These are phyloP conservation scores for Xerocomellus intermedius DNA, from an alignment of 768 basidiomycete species.

Conservation along the genomic window DNA sequence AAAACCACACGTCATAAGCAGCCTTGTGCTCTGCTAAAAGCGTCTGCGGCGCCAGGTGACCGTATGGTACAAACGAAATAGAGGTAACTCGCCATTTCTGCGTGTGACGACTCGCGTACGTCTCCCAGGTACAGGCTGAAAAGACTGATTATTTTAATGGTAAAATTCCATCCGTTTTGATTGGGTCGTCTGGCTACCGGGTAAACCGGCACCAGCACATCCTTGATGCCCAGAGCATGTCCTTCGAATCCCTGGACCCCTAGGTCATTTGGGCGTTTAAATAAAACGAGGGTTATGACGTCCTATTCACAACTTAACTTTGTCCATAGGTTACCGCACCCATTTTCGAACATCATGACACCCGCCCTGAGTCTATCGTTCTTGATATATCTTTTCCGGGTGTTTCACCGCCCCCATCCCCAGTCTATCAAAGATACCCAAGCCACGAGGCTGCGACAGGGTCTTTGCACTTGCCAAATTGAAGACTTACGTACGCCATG, in stretches of 20 bases:
- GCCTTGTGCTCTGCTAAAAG: conserved; percentile 8
- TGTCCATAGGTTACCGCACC: conserved; percentile 10
- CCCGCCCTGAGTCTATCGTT: conserved; percentile 12
- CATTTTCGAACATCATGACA: conserved; percentile 5
- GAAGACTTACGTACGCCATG: conserved; percentile 23
- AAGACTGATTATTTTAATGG: conserved; percentile 4
- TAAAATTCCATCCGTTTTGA: not conserved
- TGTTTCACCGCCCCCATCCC: not conserved
- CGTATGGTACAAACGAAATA: conserved; percentile 5
- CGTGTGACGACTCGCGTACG: conserved; percentile 14
- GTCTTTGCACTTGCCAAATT: conserved; percentile 13
- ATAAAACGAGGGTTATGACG: conserved; percentile 28
- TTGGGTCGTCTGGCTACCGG: conserved; percentile 8
- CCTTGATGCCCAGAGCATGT: conserved; percentile 3
- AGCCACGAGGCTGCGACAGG: conserved; percentile 23
- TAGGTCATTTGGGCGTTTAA: conserved; percentile 10
- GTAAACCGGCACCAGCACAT: conserved; percentile 1
- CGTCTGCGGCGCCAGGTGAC: conserved; percentile 8
- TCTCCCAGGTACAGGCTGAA: conserved; percentile 4
- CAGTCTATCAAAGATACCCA: conserved; percentile 3
- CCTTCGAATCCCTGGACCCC: conserved; percentile 9
- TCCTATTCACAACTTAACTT: conserved; percentile 30
- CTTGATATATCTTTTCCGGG: conserved; percentile 20
- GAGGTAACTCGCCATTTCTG: conserved; percentile 1
- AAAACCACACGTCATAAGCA: conserved; percentile 1